These are phyloP conservation scores for Daldinia eschscholtzii DNA, from an alignment of 2,329 filamentous ascomycete genomes.

Conservation along the genomic window DNA sequence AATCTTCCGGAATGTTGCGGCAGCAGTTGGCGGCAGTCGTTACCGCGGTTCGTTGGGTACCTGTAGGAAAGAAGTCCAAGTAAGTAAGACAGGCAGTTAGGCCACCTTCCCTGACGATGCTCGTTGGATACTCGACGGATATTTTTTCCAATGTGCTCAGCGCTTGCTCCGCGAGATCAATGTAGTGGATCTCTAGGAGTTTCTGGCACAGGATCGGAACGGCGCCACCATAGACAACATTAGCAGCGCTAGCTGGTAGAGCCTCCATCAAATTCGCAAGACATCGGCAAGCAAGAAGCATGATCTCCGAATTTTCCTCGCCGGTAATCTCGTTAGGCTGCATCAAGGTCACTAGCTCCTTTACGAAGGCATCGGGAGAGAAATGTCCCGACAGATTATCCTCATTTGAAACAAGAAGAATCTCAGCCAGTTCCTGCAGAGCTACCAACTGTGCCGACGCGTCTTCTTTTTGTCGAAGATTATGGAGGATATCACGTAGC, in stretches of 20 bases:
- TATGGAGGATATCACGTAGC: constrained; percentile 80
- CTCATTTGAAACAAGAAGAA: constrained; percentile 93
- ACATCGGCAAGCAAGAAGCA: constrained; percentile 95
- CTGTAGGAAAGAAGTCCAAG: constrained; percentile 96
- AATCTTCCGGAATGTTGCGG: constrained; percentile 94
- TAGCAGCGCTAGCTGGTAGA: constrained; percentile 89
- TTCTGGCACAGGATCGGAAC: constrained; percentile 96
- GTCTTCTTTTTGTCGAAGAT: constrained; percentile 85
- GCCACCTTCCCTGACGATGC: constrained; percentile 95
- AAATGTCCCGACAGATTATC: constrained; percentile 97
- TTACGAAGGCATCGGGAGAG: constrained; percentile 92
- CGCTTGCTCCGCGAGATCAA: constrained; percentile 96
- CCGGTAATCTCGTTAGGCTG: constrained; percentile 84
- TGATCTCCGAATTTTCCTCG: constrained; percentile 95
- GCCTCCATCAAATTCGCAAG: constrained; percentile 98
- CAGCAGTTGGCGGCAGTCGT: constrained; percentile 99
- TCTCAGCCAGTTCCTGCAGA: constrained; percentile 91
- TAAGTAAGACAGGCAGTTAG: constrained; percentile 96
- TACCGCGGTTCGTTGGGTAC: constrained; percentile 95
- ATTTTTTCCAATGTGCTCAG: constrained; percentile 98
- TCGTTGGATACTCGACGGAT: constrained; percentile 92
- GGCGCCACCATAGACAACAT: constrained; percentile 96
- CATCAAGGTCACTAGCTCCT: constrained; percentile 93
- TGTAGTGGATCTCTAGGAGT: constrained; percentile 94
- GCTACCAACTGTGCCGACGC: constrained; percentile 90